Percentiles rank a stretch among this genome's conserved stretches.
phyloP scores from a whole-genome alignment of 2,329 filamentous ascomycete species.

The Pleomassaria siparia region DNA sequence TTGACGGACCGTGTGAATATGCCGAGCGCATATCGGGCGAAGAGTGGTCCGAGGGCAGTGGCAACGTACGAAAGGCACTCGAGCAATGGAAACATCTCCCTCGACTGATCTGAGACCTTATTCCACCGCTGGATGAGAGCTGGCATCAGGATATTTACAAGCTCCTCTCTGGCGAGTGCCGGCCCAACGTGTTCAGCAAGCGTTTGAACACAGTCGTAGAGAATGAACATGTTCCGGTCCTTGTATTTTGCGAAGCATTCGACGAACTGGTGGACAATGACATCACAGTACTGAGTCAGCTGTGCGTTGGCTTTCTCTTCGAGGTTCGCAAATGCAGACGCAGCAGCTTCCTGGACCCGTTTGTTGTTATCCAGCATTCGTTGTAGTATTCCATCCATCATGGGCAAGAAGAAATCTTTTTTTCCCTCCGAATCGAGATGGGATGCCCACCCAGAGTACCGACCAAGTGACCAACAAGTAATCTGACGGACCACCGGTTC shows the following conservation, averaged over 20 bases:
- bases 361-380: slow-evolving; percentile 98
- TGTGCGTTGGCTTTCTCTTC: slow-evolving; percentile 87
- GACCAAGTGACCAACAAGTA: slow-evolving; percentile 94
- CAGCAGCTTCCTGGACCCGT: slow-evolving; percentile 93
- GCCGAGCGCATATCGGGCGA: slow-evolving; percentile 80
- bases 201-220: slow-evolving; percentile 98
- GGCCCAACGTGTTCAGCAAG: slow-evolving; percentile 88
- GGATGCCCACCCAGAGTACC: slow-evolving; percentile 92
- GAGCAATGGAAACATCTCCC: slow-evolving; percentile 91
- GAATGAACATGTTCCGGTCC: slow-evolving; percentile 97
- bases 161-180: slow-evolving; percentile 74
- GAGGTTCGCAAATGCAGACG: slow-evolving; percentile 92
- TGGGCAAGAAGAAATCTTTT: slow-evolving; percentile 82
- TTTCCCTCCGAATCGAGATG: slow-evolving; percentile 69
- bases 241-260: slow-evolving; percentile 94
- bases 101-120: slow-evolving; percentile 81
- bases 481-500: slow-evolving; percentile 95
- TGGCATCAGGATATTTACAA: slow-evolving; percentile 89
- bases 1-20: slow-evolving; percentile 87
- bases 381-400: slow-evolving; percentile 93
- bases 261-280: slow-evolving; percentile 91
- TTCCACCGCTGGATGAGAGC: slow-evolving; percentile 87
- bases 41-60: slow-evolving; percentile 77
- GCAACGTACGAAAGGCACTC: slow-evolving; percentile 96
- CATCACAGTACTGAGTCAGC: slow-evolving; percentile 80